A percentile compares a stretch with the other conserved stretches of the same genome.
Conservation (phyloP, 73 alveolate genomes). For the Blepharisma japonicum region DNA sequence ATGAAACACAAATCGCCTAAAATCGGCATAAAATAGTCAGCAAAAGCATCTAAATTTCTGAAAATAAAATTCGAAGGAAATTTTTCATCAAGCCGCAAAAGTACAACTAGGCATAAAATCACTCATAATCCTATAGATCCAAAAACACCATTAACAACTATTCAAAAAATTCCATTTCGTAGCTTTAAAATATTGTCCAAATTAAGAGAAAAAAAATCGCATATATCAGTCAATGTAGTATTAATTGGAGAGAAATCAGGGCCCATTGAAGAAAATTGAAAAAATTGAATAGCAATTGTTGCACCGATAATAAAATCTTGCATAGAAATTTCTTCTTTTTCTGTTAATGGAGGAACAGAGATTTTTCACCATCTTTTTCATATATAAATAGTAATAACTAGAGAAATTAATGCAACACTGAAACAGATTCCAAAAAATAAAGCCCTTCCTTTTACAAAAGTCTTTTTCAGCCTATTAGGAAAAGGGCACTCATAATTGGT, state of each 20-base stretch:
- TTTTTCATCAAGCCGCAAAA: no score
- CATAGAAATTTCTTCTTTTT: background rate
- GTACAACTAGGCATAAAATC: no score
- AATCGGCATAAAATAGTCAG: no score
- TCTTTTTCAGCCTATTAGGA: background rate
- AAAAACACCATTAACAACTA: no score
- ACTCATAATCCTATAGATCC: no score
- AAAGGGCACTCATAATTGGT: conserved; percentile 22
- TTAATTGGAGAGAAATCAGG: conserved; percentile 8
- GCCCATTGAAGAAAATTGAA: conserved; percentile 22
- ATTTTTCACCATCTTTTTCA: conserved; percentile 22
- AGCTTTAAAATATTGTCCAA: no score
- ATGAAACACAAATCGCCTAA: no score
- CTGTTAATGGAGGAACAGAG: background rate
- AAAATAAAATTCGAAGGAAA: no score
- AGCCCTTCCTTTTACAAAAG: background rate
- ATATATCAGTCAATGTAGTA: no score
- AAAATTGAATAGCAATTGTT: conserved; percentile 13
- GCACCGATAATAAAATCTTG: background rate
- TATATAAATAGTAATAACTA: background rate
- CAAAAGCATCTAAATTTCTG: no score
- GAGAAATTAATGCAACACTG: background rate
- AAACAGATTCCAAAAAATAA: background rate
- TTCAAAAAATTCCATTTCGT: no score
- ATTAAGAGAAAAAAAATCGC: no score